Evolutionary conservation across 805 yeast genomes (phyloP).

Genomic region (Schwanniomyces vanrijiae): DNA sequence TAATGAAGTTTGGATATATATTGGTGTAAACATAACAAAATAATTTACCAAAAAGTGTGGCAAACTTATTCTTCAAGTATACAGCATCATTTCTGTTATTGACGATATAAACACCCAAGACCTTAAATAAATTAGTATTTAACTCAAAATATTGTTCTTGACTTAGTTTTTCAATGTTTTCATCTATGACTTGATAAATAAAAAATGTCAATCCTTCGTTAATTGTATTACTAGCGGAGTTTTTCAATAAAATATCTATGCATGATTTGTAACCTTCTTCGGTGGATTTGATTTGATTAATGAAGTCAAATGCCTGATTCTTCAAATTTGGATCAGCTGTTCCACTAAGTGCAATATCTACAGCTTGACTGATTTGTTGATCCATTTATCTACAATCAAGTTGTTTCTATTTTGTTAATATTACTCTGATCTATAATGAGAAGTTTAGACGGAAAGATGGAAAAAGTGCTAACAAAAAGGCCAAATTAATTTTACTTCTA

Average conservation of each 20-base stretch:
- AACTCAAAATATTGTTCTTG: conserved; percentile 47
- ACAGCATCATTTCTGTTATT: conserved; percentile 24
- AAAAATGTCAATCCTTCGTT: conserved; percentile 64
- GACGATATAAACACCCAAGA: conserved; percentile 29
- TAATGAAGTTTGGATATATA: conserved; percentile 32
- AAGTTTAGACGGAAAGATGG: neutral
- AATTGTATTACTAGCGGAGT: conserved; percentile 18
- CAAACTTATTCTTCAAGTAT: conserved; percentile 37
- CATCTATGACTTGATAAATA: conserved; percentile 67
- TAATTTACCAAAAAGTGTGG: conserved; percentile 31
- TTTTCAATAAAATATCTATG: conserved; percentile 42
- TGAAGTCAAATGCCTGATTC: conserved; percentile 53
- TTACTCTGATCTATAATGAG: conserved; percentile 1
- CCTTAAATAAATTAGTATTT: conserved; percentile 48
- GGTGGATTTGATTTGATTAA: conserved; percentile 52
- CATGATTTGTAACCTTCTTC: conserved; percentile 58
- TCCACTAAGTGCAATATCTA: conserved; percentile 75
- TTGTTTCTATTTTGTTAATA: neutral
- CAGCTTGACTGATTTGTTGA: conserved; percentile 83
- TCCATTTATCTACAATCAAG: conserved; percentile 23
- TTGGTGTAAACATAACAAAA: conserved; percentile 36
- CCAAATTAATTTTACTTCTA: neutral
- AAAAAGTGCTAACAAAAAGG: neutral
- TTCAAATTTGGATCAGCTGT: conserved; percentile 61
- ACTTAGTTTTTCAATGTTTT: conserved; percentile 45